Conservation (phyloP, 306 rosid species). For the Trifolium subterraneum region DNA sequence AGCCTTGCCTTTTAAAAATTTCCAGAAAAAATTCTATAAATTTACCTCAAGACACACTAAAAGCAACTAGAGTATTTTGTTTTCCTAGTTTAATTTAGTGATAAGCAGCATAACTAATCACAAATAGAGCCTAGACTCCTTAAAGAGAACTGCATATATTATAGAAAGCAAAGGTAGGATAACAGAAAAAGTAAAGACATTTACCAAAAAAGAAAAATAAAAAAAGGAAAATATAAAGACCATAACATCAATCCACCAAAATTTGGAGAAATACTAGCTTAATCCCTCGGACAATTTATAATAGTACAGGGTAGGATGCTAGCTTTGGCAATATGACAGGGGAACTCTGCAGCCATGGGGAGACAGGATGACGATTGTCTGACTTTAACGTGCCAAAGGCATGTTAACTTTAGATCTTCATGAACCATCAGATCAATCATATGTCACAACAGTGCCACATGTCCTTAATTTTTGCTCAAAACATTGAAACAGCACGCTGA, state of each 20-base stretch:
- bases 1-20: not conserved
- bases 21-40: constrained; percentile 9
- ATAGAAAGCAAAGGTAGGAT: not conserved
- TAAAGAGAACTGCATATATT: constrained; percentile 22
- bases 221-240: constrained; percentile 9
- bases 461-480: too few relatives aligned
- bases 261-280: constrained; percentile 12
- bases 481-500: too few relatives aligned
- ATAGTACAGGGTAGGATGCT: not conserved
- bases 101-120: not conserved
- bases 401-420: too few relatives aligned
- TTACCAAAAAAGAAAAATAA: too few relatives aligned
- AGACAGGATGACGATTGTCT: not conserved
- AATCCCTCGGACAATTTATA: constrained; percentile 14
- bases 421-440: too few relatives aligned
- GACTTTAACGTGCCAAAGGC: too few relatives aligned
- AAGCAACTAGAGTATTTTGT: not conserved
- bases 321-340: constrained; percentile 18
- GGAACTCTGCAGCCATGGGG: constrained; percentile 24
- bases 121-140: not conserved
- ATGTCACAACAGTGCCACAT: too few relatives aligned
- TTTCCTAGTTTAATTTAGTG: constrained; percentile 20
- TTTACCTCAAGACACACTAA: not conserved
- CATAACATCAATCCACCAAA: constrained; percentile 34
- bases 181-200: constrained; percentile 4